These are phyloP conservation scores for Boletus sp. DNA, from an alignment of 1,284 basidiomycete genomes.

Conservation along the genomic window DNA sequence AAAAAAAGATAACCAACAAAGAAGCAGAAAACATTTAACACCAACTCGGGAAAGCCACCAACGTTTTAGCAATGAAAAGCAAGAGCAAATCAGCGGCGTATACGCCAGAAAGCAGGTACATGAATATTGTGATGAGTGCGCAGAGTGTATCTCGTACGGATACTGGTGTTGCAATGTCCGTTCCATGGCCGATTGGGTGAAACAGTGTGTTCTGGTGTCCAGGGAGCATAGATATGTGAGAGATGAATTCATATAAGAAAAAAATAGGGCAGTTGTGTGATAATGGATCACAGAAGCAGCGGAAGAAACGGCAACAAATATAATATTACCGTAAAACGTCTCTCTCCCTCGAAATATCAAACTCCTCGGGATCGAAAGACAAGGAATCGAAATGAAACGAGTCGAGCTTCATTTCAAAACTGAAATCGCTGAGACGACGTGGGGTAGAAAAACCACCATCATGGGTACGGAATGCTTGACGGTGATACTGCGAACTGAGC, in stretches of 20 bases:
- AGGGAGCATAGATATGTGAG: not conserved
- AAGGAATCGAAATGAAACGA: slow-evolving; percentile 70
- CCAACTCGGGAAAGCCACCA: slow-evolving; percentile 12
- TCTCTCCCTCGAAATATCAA: slow-evolving; percentile 37
- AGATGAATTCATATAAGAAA: slow-evolving; percentile 13
- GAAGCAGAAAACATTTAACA: slow-evolving; percentile 9
- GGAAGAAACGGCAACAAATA: no score
- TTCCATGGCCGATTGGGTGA: slow-evolving; percentile 6
- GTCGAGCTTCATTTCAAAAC: slow-evolving; percentile 65
- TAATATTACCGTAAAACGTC: slow-evolving; percentile 20
- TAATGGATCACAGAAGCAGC: slow-evolving; percentile 7
- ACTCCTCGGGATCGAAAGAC: slow-evolving; percentile 64
- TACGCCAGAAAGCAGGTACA: slow-evolving; percentile 19
- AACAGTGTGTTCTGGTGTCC: slow-evolving; percentile 6
- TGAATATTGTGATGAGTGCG: slow-evolving; percentile 16
- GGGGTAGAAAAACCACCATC: slow-evolving; percentile 5
- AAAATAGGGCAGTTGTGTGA: not conserved
- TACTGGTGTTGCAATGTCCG: slow-evolving; percentile 6
- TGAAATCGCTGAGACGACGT: slow-evolving; percentile 39
- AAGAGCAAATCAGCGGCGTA: slow-evolving; percentile 18
- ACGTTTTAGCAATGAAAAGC: slow-evolving; percentile 16
- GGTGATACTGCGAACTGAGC: slow-evolving; percentile 5
- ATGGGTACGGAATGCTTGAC: slow-evolving; percentile 9
- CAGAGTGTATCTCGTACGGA: slow-evolving; percentile 11
- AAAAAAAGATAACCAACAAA: not conserved